These are phyloP conservation scores for Kluyveromyces aestuarii DNA, from an alignment of 805 yeast species.

Conservation along the genomic window DNA sequence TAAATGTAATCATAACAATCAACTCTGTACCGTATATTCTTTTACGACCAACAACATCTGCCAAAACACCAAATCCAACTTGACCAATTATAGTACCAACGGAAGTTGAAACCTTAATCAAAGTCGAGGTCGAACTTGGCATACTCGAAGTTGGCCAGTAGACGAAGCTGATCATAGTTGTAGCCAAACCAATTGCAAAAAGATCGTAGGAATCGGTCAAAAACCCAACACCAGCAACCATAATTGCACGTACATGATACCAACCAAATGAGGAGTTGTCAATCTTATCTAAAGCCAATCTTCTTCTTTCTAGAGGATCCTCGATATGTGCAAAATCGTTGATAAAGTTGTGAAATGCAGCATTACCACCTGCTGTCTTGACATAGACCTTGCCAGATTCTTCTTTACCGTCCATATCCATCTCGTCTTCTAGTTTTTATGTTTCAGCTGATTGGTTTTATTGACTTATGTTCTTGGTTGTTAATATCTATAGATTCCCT, in stretches of 20 bases:
- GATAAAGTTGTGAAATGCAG: conserved; percentile 76
- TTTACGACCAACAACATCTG: conserved; percentile 80
- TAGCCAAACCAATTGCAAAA: conserved; percentile 78
- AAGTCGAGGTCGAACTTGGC: conserved; percentile 66
- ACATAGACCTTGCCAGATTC: conserved; percentile 22
- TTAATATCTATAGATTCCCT: background rate
- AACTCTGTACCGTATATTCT: conserved; percentile 80
- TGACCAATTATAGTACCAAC: conserved; percentile 94
- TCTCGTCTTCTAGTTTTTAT: background rate
- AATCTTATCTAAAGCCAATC: conserved; percentile 74
- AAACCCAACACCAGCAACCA: conserved; percentile 91
- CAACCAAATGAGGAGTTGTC: conserved; percentile 73
- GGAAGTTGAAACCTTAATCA: conserved; percentile 81
- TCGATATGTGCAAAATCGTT: conserved; percentile 74
- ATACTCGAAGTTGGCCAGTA: conserved; percentile 50
- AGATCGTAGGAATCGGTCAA: conserved; percentile 89
- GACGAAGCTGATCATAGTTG: conserved; percentile 69
- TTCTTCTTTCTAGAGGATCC: conserved; percentile 81
- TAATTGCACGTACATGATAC: conserved; percentile 74
- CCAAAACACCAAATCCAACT: conserved; percentile 71
- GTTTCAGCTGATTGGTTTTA: background rate
- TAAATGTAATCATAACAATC: conserved; percentile 73
- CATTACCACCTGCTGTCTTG: conserved; percentile 63
- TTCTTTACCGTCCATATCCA: conserved; percentile 10
- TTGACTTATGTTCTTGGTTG: background rate